These are phyloP conservation scores for Aspergillus ellipticus DNA, from an alignment of 495 filamentous ascomycete species.

Conservation along the genomic window DNA sequence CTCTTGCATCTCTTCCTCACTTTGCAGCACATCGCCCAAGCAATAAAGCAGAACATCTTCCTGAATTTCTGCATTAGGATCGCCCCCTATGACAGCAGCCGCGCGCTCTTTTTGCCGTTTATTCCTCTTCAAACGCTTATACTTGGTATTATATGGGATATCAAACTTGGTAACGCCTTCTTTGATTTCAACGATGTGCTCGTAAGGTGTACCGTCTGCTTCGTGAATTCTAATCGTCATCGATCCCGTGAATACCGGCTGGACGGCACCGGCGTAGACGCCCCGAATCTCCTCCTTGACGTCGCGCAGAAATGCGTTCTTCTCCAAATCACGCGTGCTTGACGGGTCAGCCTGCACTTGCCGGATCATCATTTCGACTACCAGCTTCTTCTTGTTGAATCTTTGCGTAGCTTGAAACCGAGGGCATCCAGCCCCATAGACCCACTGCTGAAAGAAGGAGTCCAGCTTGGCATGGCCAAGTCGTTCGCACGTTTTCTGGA, in stretches of 20 bases:
- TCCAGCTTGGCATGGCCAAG: slow-evolving; percentile 81
- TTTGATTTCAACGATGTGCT: slow-evolving; percentile 95
- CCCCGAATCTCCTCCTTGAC: slow-evolving; percentile 70
- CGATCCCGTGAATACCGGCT: slow-evolving; percentile 83
- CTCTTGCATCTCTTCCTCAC: slow-evolving; percentile 71
- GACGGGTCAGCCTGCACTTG: slow-evolving; percentile 66
- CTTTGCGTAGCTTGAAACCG: slow-evolving; percentile 76
- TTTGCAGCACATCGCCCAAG: slow-evolving; percentile 84
- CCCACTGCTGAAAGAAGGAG: slow-evolving; percentile 89
- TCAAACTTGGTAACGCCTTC: slow-evolving; percentile 78
- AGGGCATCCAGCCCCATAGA: slow-evolving; percentile 82
- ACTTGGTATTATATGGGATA: slow-evolving; percentile 98
- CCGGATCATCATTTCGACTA: slow-evolving; percentile 86
- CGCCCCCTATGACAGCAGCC: slow-evolving; percentile 58
- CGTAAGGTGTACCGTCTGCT: slow-evolving; percentile 96
- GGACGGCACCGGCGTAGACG: slow-evolving; percentile 65
- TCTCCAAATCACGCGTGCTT: slow-evolving; percentile 50
- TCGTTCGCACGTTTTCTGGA: slow-evolving; percentile 80
- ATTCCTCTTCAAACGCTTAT: slow-evolving; percentile 93
- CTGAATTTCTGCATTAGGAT: slow-evolving; percentile 60
- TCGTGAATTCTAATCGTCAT: slow-evolving; percentile 99
- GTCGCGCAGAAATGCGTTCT: slow-evolving; percentile 74
- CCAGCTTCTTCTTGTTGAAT: slow-evolving; percentile 97
- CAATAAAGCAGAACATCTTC: slow-evolving; percentile 89
- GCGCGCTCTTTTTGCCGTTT: slow-evolving; percentile 78